Evolutionary conservation across 306 rosid genomes (phyloP).

Genomic region (Trifolium dubium): DNA sequence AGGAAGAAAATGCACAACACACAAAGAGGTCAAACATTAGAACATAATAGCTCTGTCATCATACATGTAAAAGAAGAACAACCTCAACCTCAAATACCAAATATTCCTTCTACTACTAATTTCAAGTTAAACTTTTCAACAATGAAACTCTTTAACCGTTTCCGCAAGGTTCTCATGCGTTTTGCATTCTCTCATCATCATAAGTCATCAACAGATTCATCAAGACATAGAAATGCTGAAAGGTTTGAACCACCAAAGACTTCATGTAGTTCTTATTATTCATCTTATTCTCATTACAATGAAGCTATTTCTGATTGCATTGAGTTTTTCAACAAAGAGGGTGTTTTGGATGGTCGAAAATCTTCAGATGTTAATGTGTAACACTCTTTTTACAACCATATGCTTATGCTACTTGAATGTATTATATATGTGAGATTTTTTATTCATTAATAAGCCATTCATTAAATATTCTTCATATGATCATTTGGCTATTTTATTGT

Average conservation of each 20-base stretch:
- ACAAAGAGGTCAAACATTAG: conserved; percentile 39
- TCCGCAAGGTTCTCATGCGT: conserved; percentile 71
- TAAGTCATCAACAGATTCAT: conserved; percentile 21
- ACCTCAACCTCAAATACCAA: neutral
- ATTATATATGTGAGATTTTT: conserved; percentile 14
- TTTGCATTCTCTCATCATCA: conserved; percentile 44
- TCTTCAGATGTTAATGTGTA: conserved; percentile 57
- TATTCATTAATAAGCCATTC: too few relatives aligned
- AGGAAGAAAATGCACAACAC: conserved; percentile 62
- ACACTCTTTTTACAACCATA: neutral
- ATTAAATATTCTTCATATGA: too few relatives aligned
- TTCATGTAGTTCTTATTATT: conserved; percentile 81
- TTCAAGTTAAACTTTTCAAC: conserved; percentile 56
- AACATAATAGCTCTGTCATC: conserved; percentile 44
- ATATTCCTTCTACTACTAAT: neutral
- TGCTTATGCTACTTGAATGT: conserved; percentile 10
- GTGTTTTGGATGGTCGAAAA: conserved; percentile 49
- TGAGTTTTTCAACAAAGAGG: conserved; percentile 84
- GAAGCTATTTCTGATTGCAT: conserved; percentile 89
- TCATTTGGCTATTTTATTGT: too few relatives aligned
- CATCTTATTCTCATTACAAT: conserved; percentile 77
- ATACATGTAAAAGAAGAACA: conserved; percentile 40
- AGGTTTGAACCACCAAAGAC: conserved; percentile 85
- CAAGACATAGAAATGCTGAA: conserved; percentile 52
- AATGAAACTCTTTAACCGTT: conserved; percentile 75